phyloP scores from a whole-genome alignment of 805 yeast genomes.

The Komagataella phaffii region DNA sequence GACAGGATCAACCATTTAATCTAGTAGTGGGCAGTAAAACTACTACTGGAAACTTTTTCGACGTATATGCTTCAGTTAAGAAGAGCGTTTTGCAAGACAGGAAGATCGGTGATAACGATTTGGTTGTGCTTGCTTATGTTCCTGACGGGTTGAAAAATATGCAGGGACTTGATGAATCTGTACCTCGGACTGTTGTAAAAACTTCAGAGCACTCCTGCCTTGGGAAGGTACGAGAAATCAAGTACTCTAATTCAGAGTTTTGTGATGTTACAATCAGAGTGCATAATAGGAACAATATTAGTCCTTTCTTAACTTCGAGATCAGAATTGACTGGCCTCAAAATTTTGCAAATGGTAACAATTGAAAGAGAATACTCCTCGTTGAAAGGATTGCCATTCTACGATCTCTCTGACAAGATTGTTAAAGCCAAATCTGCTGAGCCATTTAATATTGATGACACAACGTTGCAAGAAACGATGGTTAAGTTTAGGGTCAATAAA shows the following conservation, averaged over 20 bases:
- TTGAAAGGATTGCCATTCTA: slow-evolving; percentile 73
- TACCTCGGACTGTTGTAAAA: slow-evolving; percentile 19
- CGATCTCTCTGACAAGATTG: slow-evolving; percentile 55
- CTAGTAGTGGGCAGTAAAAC: slow-evolving; percentile 68
- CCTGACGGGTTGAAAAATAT: slow-evolving; percentile 17
- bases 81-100: slow-evolving; percentile 35
- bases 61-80: slow-evolving; percentile 64
- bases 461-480: slow-evolving; percentile 28
- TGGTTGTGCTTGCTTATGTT: slow-evolving; percentile 49
- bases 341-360: slow-evolving; percentile 78
- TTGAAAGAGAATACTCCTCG: slow-evolving; percentile 87
- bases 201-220: slow-evolving; percentile 34
- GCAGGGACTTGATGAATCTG: slow-evolving; percentile 8
- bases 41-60: slow-evolving; percentile 77
- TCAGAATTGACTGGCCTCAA: slow-evolving; percentile 52
- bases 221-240: slow-evolving; percentile 69
- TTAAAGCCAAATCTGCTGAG: slow-evolving; percentile 48
- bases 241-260: slow-evolving; percentile 47
- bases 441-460: slow-evolving; percentile 21
- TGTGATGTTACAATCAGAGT: slow-evolving; percentile 70
- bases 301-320: slow-evolving; percentile 47
- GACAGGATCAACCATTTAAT: slow-evolving; percentile 46
- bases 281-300: slow-evolving; percentile 34
- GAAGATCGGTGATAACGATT: slow-evolving; percentile 61
- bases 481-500: slow-evolving; percentile 49